Base-by-base conservation (phyloP, 306 rosid species). In the Quercus berberidifolia region DNA sequence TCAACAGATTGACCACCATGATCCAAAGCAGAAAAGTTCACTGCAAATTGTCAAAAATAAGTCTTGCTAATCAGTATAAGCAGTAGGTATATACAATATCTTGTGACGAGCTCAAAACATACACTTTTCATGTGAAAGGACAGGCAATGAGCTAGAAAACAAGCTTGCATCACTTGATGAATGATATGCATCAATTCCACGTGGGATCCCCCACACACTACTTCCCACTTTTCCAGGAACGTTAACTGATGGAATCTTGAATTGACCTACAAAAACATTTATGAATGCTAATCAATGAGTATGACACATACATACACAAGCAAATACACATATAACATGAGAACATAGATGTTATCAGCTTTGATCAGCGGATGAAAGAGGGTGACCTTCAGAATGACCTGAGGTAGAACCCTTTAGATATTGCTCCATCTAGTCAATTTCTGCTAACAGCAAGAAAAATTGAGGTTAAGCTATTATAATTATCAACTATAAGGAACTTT, bases 101-200 rank as follows among this genome's bases (percentile, higher is more conserved):
- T 51, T 52, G 54, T 54, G 71, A 83, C 33, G 17, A 81, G 76
- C 81, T 76, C 57, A 51, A 11, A 11, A 59, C 92, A 41, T 92
- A 92, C 98, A 71, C 82, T 92, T 92, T 86, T 89, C 90, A 85
- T 84, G 94, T 20, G 92, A 90, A 80, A 94, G 91, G 78, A 92
- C 97, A 26, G 97, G 96, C 77, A 94, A 82, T 21, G 96, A 92
- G 75, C 91, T 89, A 17, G 96, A 94, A 86, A 94, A 94, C 88
- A 94, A 80, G 88, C 97, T 88, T 74, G 81, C 85, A 76, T 92
- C 96, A 82, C 78, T 91, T 33, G 95, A 85, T 71, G 88, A 80
- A 60, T 86, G 95, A 83, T 83, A 85, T 14, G 84, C 58, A 80
- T 85, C 80, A 74, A 85, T 54, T 20, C 79, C 59, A 23, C 23